Evolutionary conservation across 139 green algal species (phyloP), one percentile per base, ranked within the genome.

Genomic region (Microglena sp.): DNA sequence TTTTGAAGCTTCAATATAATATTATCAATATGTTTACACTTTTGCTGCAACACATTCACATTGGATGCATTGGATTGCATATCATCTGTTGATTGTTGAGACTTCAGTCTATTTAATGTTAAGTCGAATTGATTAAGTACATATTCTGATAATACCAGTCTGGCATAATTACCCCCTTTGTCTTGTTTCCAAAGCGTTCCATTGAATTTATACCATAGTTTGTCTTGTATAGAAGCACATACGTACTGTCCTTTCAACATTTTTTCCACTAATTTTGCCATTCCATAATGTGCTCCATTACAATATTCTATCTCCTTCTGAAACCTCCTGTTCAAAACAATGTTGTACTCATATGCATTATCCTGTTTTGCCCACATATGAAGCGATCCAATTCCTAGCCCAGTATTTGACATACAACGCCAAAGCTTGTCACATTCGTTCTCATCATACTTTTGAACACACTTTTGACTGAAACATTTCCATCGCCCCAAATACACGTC

Each of bases 181-280:
- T 63, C 56, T 11, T 43, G 8, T 27, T 63, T 63, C 56, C 56
- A 63, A 27, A 44, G 43, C 6, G 7, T 40, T 5, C 56, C 56
- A n/a, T 63, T 29, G 28, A 63, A 63, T 5, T 44, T 24, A 27
- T 63, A 63, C 56, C 56, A 63, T 5, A 44, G 6, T 27, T 15
- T n/a, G 22, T 11, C 56, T 6, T 43, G 7, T 43, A 29, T 11
- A 11, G 7, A 26, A 18, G 56, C 56, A 43, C 56, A 63, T 43
- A 63, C 56, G 21, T 45, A 43, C 15, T 11, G 30, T 11, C 28
- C 56, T 15, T 43, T 5, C 21, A 63, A 22, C 28, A 63, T 24
- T 44, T 63, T 63, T 6, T 8, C 24, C 28, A 29, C 56, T 6
- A 63, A 45, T 18, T 30, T 45, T 63, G 56, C 56, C 8, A 63